A percentile compares a stretch with the other conserved stretches of the same genome.
phyloP scores from a whole-genome alignment of 345 rosid genomes.

The Clausena lansium region DNA sequence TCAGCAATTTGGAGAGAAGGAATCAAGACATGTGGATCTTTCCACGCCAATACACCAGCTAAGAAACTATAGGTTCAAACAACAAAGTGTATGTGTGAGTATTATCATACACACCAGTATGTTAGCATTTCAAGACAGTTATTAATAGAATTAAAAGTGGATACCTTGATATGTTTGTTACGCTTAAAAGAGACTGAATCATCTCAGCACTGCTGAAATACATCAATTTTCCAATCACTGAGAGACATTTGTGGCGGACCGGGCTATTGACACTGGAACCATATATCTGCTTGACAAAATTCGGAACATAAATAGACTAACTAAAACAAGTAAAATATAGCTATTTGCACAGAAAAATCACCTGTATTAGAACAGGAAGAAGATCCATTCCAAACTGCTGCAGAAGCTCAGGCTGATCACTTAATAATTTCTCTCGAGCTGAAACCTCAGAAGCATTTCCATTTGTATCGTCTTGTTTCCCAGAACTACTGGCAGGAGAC shows the following conservation, averaged over 20 bases:
- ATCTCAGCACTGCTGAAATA: slow-evolving; percentile 86
- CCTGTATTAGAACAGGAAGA: slow-evolving; percentile 97
- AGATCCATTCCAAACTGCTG: slow-evolving; percentile 96
- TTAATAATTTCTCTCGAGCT: slow-evolving; percentile 78
- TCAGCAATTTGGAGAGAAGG: slow-evolving; percentile 97
- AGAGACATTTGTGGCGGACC: slow-evolving; percentile 94
- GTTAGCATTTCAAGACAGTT: not conserved
- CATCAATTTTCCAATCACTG: slow-evolving; percentile 95
- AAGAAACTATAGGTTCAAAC: slow-evolving; percentile 57
- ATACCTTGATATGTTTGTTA: slow-evolving; percentile 94
- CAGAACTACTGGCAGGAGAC: slow-evolving; percentile 62
- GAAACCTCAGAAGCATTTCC: slow-evolving; percentile 57
- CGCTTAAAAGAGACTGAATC: slow-evolving; percentile 79
- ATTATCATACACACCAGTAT: not conserved
- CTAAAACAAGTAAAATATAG: not conserved
- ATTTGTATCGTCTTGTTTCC: slow-evolving; percentile 60
- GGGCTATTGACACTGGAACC: slow-evolving; percentile 95
- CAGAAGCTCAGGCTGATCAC: slow-evolving; percentile 89
- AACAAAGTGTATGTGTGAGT: slow-evolving; percentile 12
- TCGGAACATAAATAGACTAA: slow-evolving; percentile 12
- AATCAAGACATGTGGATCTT: slow-evolving; percentile 95
- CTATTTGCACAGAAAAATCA: slow-evolving; percentile 22
- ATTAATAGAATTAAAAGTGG: slow-evolving; percentile 6
- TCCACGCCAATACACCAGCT: slow-evolving; percentile 99
- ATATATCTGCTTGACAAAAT: slow-evolving; percentile 66